A percentile compares a stretch with the other conserved stretches of the same genome.
Evolutionary conservation across 148 eudicot species (phyloP).

Genomic region (Dianthus caryophyllus): DNA sequence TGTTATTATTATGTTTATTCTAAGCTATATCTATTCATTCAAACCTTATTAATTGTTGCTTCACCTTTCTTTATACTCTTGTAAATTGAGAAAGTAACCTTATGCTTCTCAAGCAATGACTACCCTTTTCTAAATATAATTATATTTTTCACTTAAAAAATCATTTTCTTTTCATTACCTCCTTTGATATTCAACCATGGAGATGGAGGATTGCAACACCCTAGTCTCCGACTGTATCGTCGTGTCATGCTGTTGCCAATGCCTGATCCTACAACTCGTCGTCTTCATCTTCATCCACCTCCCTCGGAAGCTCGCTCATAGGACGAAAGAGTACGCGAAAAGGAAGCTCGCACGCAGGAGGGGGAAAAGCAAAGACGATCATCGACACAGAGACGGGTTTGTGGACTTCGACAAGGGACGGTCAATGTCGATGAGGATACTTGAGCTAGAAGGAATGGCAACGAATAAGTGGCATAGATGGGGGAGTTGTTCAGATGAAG

Average conservation of each 20-base stretch:
- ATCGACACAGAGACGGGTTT: not conserved
- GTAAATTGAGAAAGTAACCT: conserved; percentile 34
- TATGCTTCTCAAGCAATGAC: conserved; percentile 35
- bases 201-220: conserved; percentile 57
- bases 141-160: not conserved
- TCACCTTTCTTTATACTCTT: conserved; percentile 49
- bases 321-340: conserved; percentile 29
- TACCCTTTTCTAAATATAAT: conserved; percentile 10
- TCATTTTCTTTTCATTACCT: not conserved
- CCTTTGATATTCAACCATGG: not conserved
- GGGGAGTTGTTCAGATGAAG: conserved; percentile 51
- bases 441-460: conserved; percentile 7
- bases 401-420: not conserved
- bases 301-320: conserved; percentile 41
- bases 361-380: not conserved
- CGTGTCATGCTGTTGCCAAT: conserved; percentile 82
- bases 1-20: conserved; percentile 52
- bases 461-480: conserved; percentile 15
- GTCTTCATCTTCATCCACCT: conserved; percentile 53
- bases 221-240: conserved; percentile 68
- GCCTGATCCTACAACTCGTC: conserved; percentile 55
- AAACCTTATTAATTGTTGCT: conserved; percentile 53
- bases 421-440: conserved; percentile 16
- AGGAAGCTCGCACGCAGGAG: too few relatives aligned
- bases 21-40: conserved; percentile 30